Percentiles rank a stretch among this genome's conserved stretches.
phyloP scores from a whole-genome alignment of 768 basidiomycete genomes.

The Lenzites betulinus region DNA sequence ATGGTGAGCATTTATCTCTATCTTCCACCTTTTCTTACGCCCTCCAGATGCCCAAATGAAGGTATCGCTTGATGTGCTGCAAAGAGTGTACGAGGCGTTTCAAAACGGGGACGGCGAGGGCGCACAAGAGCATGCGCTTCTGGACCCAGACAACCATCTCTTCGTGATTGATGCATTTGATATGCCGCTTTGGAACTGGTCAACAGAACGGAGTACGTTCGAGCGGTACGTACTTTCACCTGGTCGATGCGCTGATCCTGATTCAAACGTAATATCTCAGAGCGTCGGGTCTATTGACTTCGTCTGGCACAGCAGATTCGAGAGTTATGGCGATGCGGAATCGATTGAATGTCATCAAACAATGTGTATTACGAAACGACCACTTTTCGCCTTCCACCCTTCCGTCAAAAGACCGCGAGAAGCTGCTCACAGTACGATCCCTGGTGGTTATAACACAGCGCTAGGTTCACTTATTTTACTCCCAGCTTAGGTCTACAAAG shows the following conservation, averaged over 20 bases:
- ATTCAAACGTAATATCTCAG: slow-evolving; percentile 40
- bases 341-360: slow-evolving; percentile 86
- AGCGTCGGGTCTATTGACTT: slow-evolving; percentile 53
- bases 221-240: slow-evolving; percentile 60
- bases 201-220: slow-evolving; percentile 81
- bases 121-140: slow-evolving; percentile 55
- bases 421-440: slow-evolving; percentile 69
- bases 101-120: slow-evolving; percentile 58
- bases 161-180: slow-evolving; percentile 89
- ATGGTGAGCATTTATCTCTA: slow-evolving; percentile 49
- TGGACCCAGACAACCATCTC: slow-evolving; percentile 82
- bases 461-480: slow-evolving; percentile 2
- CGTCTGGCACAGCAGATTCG: slow-evolving; percentile 85
- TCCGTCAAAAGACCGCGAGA: slow-evolving; percentile 83
- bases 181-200: slow-evolving; percentile 95
- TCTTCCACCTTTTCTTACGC: not conserved
- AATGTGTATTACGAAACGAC: slow-evolving; percentile 92
- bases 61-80: slow-evolving; percentile 66
- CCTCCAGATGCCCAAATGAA: slow-evolving; percentile 77
- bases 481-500: slow-evolving; percentile 90
- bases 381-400: slow-evolving; percentile 97
- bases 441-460: not conserved
- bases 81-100: slow-evolving; percentile 72
- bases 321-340: slow-evolving; percentile 80
- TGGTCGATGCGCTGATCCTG: not conserved